These are phyloP conservation scores for Pelargonium myrrhifolium DNA, from an alignment of 441 rosid genomes.

Conservation along the genomic window DNA sequence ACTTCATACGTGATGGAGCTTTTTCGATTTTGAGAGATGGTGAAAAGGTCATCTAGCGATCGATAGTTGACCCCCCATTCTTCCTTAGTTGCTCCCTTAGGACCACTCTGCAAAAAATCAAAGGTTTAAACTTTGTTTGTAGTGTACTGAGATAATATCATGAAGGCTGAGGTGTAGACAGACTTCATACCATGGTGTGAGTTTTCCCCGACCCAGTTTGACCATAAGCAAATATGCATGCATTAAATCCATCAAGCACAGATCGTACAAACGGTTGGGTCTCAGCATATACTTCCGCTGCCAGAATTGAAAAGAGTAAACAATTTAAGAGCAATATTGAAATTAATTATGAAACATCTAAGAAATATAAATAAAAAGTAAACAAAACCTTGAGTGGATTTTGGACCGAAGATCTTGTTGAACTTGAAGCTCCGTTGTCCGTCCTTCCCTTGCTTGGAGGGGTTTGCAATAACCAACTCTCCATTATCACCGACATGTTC, in stretches of 20 bases:
- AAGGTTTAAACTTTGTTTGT: conserved; percentile 10
- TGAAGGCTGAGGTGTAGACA: not conserved
- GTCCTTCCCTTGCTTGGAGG: conserved; percentile 80
- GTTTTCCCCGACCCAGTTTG: conserved; percentile 99
- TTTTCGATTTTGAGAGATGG: conserved; percentile 42
- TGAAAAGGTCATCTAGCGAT: conserved; percentile 31
- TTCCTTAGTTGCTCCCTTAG: conserved; percentile 67
- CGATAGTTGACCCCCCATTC: conserved; percentile 40
- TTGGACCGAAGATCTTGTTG: conserved; percentile 71
- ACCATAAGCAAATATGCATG: conserved; percentile 94
- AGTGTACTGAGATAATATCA: conserved; percentile 24
- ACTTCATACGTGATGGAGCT: conserved; percentile 43
- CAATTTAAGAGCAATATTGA: not conserved
- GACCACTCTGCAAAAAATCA: conserved; percentile 59
- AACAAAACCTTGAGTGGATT: conserved; percentile 39
- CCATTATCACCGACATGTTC: conserved; percentile 66
- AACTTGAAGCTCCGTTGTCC: conserved; percentile 55
- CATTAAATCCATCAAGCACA: conserved; percentile 93
- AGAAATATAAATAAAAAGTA: not conserved
- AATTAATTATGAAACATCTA: too few relatives aligned
- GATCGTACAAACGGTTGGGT: conserved; percentile 34
- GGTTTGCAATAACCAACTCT: conserved; percentile 64
- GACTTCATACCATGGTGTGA: conserved; percentile 76
- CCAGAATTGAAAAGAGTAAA: conserved; percentile 12
- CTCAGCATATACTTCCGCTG: conserved; percentile 86